Base-by-base conservation (phyloP, 306 rosid genomes). In the Biancaea sappan region DNA sequence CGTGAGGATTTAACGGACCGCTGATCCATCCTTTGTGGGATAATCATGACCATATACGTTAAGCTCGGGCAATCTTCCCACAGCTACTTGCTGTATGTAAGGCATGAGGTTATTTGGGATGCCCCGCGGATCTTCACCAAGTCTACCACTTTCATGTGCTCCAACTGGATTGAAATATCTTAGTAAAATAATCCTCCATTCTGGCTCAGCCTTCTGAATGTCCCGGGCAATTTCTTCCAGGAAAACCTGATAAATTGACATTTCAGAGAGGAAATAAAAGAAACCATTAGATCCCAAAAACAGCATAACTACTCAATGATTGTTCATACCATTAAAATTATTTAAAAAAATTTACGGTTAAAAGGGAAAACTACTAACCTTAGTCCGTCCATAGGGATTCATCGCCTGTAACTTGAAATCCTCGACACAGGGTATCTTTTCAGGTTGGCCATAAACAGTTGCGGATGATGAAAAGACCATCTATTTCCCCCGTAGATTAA, bases 81-180 rank as follows among this genome's bases (percentile, higher is more conserved):
- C 95, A 26, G 97, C 96, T 26, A 94, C 98, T 81, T 91, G 98
- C 84, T 94, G 91, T 41, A 94, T 88, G 84, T 85, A 94, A 77
- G 98, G 98, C 98, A 94, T 91, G 59, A 94, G 94, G 66, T 91
- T 92, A 84, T 88, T 94, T 69, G 98, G 98, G 70, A 91, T 88
- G 31, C 98, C 98, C 79, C 77, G 91, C 8, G 97, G 98, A 77
- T 94, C 97, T 90, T 94, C 98, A 71, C 98, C 98, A 19, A 94
- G 81, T 80, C 62, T 77, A 15, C 98, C 98, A 84, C 97, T 94
- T 79, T 94, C 95, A 68, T 94, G 97, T 67, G 96, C 96, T 41
- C 98, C 98, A 10, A 94, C 97, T 10, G 98, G 98, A 57, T 94
- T 94, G 89, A 94, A 94, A 87, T 94, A 91, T 76, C 98, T 88